phyloP scores from a whole-genome alignment of 176 grass and related monocot species.

The Lolium multiflorum region DNA sequence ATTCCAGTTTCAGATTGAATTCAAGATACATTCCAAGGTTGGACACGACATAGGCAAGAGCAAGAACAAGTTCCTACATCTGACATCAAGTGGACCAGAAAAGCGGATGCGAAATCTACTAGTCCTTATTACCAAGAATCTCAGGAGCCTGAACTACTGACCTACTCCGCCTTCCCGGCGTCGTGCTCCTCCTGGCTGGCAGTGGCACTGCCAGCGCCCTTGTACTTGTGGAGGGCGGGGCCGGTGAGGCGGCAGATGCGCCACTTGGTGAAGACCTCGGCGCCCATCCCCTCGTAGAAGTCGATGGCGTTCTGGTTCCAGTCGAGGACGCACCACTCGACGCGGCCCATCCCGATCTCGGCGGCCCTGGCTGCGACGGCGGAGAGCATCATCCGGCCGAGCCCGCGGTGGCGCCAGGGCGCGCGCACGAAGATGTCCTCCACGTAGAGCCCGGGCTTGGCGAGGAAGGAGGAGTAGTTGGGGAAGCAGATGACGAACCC shows the following conservation, averaged over 20 bases:
- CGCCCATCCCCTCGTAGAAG: constrained; percentile 92
- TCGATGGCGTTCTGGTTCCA: constrained; percentile 92
- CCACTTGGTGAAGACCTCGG: constrained; percentile 87
- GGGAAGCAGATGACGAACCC: constrained; percentile 80
- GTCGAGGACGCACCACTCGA: constrained; percentile 93
- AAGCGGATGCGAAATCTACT: constrained; percentile 25
- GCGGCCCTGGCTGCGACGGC: constrained; percentile 72
- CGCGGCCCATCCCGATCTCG: constrained; percentile 75
- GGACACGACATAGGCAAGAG: neutral
- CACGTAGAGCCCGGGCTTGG: constrained; percentile 66
- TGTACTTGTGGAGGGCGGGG: constrained; percentile 57
- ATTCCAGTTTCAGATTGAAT: neutral
- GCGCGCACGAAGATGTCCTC: constrained; percentile 84
- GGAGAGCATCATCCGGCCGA: constrained; percentile 82
- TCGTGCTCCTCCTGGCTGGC: constrained; percentile 21
- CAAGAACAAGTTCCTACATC: neutral
- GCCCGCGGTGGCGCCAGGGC: constrained; percentile 77
- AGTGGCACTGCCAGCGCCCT: constrained; percentile 9
- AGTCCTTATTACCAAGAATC: constrained; percentile 49
- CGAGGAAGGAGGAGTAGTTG: constrained; percentile 77
- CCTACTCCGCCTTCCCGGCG: constrained; percentile 34
- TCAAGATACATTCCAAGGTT: neutral
- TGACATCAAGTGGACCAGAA: neutral
- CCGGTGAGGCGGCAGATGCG: constrained; percentile 84
- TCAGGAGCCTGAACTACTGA: neutral